phyloP scores from a whole-genome alignment of 495 filamentous ascomycete species.

The Pseudoneurospora amorphoporcata region DNA sequence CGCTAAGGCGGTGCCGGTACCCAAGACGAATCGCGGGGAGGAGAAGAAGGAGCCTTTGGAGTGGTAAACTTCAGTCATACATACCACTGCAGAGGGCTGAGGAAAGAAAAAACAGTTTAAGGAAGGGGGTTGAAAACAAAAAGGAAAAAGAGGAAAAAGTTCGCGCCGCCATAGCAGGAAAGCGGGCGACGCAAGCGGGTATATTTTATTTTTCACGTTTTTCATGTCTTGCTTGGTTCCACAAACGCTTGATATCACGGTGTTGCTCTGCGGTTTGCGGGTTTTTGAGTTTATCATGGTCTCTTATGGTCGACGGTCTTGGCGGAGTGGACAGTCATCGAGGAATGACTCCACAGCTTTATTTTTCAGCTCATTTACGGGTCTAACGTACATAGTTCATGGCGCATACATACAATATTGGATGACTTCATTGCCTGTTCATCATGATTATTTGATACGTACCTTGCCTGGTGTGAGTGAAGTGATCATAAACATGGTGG shows the following conservation, averaged over 20 bases:
- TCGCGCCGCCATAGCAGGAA: neutral
- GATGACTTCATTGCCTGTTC: neutral
- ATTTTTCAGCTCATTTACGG: neutral
- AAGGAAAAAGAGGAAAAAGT: neutral
- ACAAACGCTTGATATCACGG: neutral
- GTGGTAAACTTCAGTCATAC: conserved; percentile 46
- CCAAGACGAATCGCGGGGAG: conserved; percentile 84
- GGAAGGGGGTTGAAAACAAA: neutral
- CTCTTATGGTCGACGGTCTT: neutral
- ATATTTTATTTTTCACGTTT: neutral
- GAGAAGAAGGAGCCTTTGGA: conserved; percentile 79
- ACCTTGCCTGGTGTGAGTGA: no score
- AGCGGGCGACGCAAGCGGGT: neutral
- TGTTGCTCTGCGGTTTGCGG: neutral
- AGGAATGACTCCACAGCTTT: neutral
- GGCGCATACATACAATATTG: neutral
- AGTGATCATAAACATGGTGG: no score
- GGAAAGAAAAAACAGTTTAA: neutral
- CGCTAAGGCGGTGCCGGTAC: conserved; percentile 74
- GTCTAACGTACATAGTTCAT: neutral
- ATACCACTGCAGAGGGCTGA: neutral
- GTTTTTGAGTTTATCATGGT: neutral
- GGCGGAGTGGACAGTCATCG: neutral
- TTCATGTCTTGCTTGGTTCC: neutral
- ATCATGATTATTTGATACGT: neutral